A percentile compares a stretch with the other conserved stretches of the same genome.
Evolutionary conservation across 1,139 yeast genomes (phyloP).

Genomic region (Barnettozyma hawaiiensis): DNA sequence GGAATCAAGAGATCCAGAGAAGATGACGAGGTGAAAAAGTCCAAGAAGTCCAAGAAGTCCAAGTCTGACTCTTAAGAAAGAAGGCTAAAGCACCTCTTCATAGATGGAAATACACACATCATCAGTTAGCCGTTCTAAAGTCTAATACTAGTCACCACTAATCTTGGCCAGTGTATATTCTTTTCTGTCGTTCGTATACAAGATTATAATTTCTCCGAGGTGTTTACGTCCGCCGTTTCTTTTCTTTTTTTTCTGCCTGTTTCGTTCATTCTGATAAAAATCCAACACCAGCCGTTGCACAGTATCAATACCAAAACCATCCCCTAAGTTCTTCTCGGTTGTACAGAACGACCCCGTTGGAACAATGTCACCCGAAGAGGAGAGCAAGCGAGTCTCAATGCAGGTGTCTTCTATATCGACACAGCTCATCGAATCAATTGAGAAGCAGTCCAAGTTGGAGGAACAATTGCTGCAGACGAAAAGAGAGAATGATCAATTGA

Average conservation of each 20-base stretch:
- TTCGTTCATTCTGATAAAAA: background rate
- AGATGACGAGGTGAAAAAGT: slow-evolving; percentile 6
- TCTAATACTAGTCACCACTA: too few relatives aligned
- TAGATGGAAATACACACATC: background rate
- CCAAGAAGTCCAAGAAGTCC: slow-evolving; percentile 5
- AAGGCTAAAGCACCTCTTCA: too few relatives aligned
- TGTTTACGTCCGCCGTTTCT: too few relatives aligned
- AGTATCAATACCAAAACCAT: too few relatives aligned
- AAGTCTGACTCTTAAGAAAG: background rate
- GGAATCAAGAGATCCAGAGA: slow-evolving; percentile 7
- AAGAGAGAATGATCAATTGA: slow-evolving; percentile 23
- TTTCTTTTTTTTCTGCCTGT: too few relatives aligned
- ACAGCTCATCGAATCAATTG: slow-evolving; percentile 54
- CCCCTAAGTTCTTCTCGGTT: too few relatives aligned
- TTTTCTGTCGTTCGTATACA: too few relatives aligned
- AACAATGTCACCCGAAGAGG: slow-evolving; percentile 25
- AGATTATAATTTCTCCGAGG: too few relatives aligned
- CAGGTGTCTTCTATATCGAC: slow-evolving; percentile 57
- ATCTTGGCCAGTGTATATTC: too few relatives aligned
- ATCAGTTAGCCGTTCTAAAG: background rate
- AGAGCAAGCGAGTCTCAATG: slow-evolving; percentile 40
- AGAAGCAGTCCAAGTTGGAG: slow-evolving; percentile 50
- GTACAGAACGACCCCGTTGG: background rate
- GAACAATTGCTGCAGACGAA: slow-evolving; percentile 28
- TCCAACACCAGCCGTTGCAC: too few relatives aligned